A percentile compares a stretch with the other conserved stretches of the same genome.
Conservation (phyloP, 257 asterid species). For the Leonotis leonurus region DNA sequence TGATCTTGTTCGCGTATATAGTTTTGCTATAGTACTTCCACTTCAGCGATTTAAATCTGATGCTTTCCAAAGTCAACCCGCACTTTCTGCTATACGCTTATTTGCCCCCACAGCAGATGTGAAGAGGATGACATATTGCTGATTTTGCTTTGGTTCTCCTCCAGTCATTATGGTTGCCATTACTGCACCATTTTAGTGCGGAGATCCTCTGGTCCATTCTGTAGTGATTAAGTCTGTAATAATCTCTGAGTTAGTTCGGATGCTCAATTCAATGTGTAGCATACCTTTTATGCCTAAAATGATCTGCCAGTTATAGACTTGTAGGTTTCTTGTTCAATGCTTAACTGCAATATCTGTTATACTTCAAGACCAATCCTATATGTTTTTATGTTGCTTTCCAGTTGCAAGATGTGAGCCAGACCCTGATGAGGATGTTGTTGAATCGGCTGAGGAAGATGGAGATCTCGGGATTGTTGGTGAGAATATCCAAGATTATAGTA, state of each 20-base stretch:
- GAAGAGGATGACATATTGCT: background rate
- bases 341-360: background rate
- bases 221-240: too few relatives aligned
- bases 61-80: background rate
- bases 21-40: background rate
- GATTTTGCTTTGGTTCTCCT: background rate
- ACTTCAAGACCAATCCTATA: background rate
- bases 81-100: background rate
- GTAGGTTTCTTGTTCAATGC: background rate
- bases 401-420: slow-evolving; percentile 74
- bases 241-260: background rate
- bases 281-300: background rate
- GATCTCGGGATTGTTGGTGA: slow-evolving; percentile 89
- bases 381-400: slow-evolving; percentile 21
- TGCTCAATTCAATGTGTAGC: too few relatives aligned
- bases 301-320: background rate
- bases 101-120: background rate
- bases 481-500: slow-evolving; percentile 69
- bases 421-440: slow-evolving; percentile 48
- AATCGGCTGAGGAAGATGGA: slow-evolving; percentile 48
- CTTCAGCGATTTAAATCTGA: background rate
- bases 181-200: background rate
- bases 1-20: background rate
- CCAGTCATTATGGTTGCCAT: background rate
- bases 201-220: background rate